Evolutionary conservation across 2,329 filamentous ascomycete genomes (phyloP), one percentile per base, ranked within the genome.

Genomic region (Phialophora expanda): DNA sequence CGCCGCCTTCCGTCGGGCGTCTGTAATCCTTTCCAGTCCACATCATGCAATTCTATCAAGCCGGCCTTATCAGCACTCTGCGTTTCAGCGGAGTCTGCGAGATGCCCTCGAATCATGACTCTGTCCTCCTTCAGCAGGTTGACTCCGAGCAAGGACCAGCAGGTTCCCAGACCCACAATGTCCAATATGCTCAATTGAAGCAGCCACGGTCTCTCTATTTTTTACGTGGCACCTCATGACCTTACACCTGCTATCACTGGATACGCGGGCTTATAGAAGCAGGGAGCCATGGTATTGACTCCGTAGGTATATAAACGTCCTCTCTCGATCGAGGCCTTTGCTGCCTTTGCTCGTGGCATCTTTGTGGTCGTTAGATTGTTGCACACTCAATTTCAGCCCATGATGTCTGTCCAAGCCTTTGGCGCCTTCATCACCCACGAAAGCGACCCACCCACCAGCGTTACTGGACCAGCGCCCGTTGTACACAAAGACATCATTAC

Each of bases 351-450:
- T 24, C 22, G 24, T 38, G 4, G 17, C 17, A n/a, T n/a, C 38
- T n/a, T 20, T 17, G 17, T n/a, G 8, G 7, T 8, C 2, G 7
- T 6, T 7, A n/a, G 2, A 44, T 44, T 17, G 17, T 44, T 8
- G 17, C 38, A 8, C 38, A n/a, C 17, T 7, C 8, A n/a, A 44
- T n/a, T n/a, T 32, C 44, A 32, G 20, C 30, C 32, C 65, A 76
- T 44, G 20, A 81, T 81, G 77, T 70, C 77, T 51, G 69, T 77
- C 12, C 74, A 66, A 24, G 70, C 69, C 12, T 73, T 83, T 26
- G 78, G 78, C 22, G 75, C 77, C 22, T 72, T 82, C 28, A 74
- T 83, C 60, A 76, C 80, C 54, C 77, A 83, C 28, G 79, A 83
- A 48, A 75, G 76, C 58, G 51, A 54, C 50, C 54, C 63, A 24